phyloP scores from a whole-genome alignment of 495 filamentous ascomycete genomes.

The Xylaria bambusicola region DNA sequence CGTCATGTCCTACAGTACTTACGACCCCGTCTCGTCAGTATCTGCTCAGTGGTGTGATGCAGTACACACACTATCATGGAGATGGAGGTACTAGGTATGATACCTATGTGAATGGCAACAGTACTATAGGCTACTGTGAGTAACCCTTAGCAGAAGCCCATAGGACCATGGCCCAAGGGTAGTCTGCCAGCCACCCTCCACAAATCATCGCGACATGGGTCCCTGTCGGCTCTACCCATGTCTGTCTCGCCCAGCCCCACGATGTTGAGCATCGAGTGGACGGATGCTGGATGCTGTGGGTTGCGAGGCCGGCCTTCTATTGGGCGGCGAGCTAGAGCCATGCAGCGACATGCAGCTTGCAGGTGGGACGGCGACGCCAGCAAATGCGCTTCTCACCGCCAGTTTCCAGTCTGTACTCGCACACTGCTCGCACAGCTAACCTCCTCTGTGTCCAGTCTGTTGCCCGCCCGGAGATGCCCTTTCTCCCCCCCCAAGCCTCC shows the following conservation, averaged over 20 bases:
- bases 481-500: conserved; percentile 20
- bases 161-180: too few species aligned
- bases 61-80: too few species aligned
- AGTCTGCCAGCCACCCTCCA: conserved; percentile 15
- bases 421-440: conserved; percentile 29
- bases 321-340: conserved; percentile 22
- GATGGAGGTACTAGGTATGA: too few species aligned
- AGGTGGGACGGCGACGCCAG: conserved; percentile 40
- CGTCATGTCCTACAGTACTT: too few species aligned
- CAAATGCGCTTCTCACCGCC: conserved; percentile 39
- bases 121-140: too few species aligned
- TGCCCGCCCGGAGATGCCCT: conserved; percentile 29
- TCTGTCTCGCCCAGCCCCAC: conserved; percentile 22
- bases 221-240: conserved; percentile 1
- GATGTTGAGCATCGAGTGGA: conserved; percentile 3
- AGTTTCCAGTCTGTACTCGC: conserved; percentile 37
- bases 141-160: too few species aligned
- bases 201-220: conserved; percentile 5
- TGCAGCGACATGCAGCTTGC: conserved; percentile 31
- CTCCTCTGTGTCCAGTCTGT: conserved; percentile 29
- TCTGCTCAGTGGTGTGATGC: too few species aligned
- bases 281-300: conserved; percentile 20
- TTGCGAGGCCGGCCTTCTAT: conserved; percentile 17
- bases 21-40: too few species aligned
- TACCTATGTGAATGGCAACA: too few species aligned